phyloP scores from a whole-genome alignment of 2,329 filamentous ascomycete genomes.

The Penicillium digitatum region DNA sequence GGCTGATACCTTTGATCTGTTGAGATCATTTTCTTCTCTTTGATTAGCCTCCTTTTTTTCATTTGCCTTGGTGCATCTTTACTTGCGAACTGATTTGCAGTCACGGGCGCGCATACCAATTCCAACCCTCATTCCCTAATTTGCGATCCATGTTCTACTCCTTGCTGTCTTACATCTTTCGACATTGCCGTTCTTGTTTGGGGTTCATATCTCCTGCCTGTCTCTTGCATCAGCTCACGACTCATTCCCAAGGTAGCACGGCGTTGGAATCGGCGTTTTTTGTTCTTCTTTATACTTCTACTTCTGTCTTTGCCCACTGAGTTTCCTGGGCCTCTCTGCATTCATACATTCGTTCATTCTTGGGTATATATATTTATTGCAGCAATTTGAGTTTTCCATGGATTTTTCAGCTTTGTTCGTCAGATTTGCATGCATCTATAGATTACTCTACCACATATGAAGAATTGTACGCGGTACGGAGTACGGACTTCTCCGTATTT shows the following conservation, averaged over 20 bases:
- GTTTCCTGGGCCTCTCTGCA: background rate
- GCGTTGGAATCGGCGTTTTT: constrained; percentile 20
- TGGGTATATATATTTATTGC: constrained; percentile 2
- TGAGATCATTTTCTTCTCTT: constrained; percentile 9
- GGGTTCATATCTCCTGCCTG: constrained; percentile 8
- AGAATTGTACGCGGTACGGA: background rate
- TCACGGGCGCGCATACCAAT: background rate
- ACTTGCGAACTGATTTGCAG: background rate
- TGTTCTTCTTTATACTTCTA: background rate
- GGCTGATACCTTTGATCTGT: constrained; percentile 11
- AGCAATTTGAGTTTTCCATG: background rate
- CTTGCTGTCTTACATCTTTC: constrained; percentile 10
- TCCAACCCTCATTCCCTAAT: background rate
- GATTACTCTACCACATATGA: background rate
- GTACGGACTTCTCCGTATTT: background rate
- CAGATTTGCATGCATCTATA: background rate
- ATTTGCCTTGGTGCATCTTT: constrained; percentile 5
- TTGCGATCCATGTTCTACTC: background rate
- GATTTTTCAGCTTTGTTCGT: background rate
- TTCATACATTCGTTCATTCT: background rate
- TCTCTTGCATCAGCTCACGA: constrained; percentile 20
- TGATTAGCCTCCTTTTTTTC: background rate
- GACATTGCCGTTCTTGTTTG: background rate
- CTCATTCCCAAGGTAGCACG: constrained; percentile 20
- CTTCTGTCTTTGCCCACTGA: background rate